Percentiles rank a stretch among this genome's conserved stretches.
Evolutionary conservation across 106 monocot genomes (phyloP).

Genomic region (Dendrobium huoshanense): DNA sequence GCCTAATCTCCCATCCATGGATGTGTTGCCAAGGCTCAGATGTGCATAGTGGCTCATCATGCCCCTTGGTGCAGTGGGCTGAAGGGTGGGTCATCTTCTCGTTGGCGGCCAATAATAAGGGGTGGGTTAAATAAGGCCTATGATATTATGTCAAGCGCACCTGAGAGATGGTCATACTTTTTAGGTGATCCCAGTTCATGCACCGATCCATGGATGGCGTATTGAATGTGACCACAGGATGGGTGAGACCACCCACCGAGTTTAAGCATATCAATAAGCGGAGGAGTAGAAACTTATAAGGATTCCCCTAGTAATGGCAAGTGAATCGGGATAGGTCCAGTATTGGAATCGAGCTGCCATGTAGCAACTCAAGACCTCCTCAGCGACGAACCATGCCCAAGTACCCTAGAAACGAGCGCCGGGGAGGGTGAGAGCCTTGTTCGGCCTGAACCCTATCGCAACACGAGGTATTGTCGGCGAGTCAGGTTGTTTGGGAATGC

Average conservation of each 20-base stretch:
- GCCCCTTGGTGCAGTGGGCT: no score
- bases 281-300: constrained; percentile 21
- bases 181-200: neutral
- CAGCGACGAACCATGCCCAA: constrained; percentile 5
- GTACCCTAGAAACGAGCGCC: constrained; percentile 16
- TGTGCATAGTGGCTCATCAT: no score
- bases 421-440: constrained; percentile 18
- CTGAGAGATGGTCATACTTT: constrained; percentile 14
- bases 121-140: neutral
- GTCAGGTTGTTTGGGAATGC: no score
- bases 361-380: neutral
- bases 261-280: no score
- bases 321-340: constrained; percentile 9
- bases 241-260: no score
- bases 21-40: no score
- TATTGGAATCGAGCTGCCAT: constrained; percentile 12
- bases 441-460: neutral
- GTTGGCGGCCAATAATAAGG: no score
- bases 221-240: no score
- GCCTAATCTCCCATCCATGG: no score
- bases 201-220: no score
- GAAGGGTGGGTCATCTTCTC: no score
- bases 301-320: constrained; percentile 16
- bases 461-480: no score
- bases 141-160: constrained; percentile 27